Conservation (phyloP, 768 basidiomycete species). For the Hydnomerulius pinastri region DNA sequence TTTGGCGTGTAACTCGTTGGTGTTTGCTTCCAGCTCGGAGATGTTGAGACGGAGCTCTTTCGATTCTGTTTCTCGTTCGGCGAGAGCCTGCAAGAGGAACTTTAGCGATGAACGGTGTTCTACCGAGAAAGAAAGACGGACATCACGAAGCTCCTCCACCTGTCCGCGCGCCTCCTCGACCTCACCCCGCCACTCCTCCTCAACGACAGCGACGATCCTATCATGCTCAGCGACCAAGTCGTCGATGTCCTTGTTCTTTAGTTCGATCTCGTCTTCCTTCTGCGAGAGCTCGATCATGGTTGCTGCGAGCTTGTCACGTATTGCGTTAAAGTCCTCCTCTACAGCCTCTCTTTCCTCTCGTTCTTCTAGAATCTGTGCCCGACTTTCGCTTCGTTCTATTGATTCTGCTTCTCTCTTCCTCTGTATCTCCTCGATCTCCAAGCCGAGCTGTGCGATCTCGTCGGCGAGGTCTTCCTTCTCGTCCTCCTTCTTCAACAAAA, state of each 20-base stretch:
- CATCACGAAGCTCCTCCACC: constrained; percentile 78
- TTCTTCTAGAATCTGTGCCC: constrained; percentile 69
- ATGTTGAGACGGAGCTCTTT: constrained; percentile 73
- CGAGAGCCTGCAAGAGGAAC: constrained; percentile 52
- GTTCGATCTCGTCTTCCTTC: constrained; percentile 84
- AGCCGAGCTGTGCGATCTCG: constrained; percentile 58
- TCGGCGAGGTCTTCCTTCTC: constrained; percentile 74
- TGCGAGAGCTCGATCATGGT: constrained; percentile 81
- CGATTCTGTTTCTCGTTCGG: constrained; percentile 78
- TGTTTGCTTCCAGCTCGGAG: constrained; percentile 73
- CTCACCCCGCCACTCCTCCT: constrained; percentile 87
- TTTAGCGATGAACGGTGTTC: constrained; percentile 3
- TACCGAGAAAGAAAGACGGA: constrained; percentile 33
- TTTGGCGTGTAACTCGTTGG: constrained; percentile 68
- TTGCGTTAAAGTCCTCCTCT: constrained; percentile 75
- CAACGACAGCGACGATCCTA: constrained; percentile 69
- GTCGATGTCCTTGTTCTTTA: constrained; percentile 75
- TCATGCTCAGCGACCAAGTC: constrained; percentile 77
- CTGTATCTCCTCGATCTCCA: constrained; percentile 69
- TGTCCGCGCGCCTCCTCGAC: constrained; percentile 79
- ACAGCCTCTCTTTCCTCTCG: constrained; percentile 74
- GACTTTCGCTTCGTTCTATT: constrained; percentile 71
- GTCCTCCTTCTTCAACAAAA: constrained; percentile 60
- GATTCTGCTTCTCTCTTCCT: constrained; percentile 62
- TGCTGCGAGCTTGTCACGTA: constrained; percentile 78